phyloP scores from a whole-genome alignment of 2,329 filamentous ascomycete genomes.

The Ceratocystis papillata region DNA sequence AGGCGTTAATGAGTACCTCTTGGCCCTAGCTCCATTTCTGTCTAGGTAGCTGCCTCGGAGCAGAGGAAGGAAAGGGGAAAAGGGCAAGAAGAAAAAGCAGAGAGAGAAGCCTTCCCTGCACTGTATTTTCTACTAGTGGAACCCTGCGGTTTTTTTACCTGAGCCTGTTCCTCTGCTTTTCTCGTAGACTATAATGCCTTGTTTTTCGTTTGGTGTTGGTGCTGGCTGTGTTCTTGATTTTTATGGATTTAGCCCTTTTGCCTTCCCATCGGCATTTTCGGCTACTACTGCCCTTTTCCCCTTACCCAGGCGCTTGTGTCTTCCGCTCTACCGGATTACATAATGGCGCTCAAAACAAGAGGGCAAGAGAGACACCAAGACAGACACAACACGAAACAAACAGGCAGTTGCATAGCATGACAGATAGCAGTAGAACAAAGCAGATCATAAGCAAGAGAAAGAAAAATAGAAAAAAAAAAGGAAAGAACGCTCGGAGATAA shows the following conservation, averaged over 20 bases:
- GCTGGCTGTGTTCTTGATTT: neutral
- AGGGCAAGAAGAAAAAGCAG: neutral
- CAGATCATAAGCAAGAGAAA: neutral
- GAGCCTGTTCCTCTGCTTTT: neutral
- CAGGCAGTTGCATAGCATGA: neutral
- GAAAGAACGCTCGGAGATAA: neutral
- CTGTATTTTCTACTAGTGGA: neutral
- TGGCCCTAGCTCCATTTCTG: conserved; percentile 6
- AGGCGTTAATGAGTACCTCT: neutral
- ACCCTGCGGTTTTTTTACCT: neutral
- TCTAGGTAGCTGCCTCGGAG: neutral
- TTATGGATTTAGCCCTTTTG: conserved; percentile 17
- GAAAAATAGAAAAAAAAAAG: neutral
- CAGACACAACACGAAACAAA: neutral
- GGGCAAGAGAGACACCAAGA: neutral
- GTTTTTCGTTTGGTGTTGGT: neutral
- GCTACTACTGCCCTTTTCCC: conserved; percentile 22
- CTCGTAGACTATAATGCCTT: too few relatives aligned
- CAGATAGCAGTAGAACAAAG: neutral
- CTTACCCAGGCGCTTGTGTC: conserved; percentile 7
- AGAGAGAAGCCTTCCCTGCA: neutral
- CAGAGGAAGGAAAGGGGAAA: neutral
- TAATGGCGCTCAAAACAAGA: conserved; percentile 8
- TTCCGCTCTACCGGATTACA: conserved; percentile 24
- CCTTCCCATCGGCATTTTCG: conserved; percentile 24